Percentiles rank a stretch among this genome's conserved stretches.
These are phyloP conservation scores for Lentinula raphanica DNA, from an alignment of 768 basidiomycete species.

Conservation along the genomic window DNA sequence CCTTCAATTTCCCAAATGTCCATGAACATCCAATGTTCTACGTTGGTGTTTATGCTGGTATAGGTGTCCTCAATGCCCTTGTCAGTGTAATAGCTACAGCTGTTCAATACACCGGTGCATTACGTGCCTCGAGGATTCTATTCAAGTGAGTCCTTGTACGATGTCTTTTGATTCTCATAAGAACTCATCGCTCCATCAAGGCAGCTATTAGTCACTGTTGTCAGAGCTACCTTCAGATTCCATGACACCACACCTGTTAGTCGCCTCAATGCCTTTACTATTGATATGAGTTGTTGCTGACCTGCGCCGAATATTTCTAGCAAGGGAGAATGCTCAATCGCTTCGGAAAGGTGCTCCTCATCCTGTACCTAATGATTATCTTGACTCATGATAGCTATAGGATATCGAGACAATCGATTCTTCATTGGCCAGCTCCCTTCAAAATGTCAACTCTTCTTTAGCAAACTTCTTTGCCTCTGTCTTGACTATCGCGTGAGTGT, in stretches of 20 bases:
- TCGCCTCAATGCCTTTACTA: constrained; percentile 13
- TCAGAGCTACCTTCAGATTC: constrained; percentile 81
- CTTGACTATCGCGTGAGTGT: constrained; percentile 59
- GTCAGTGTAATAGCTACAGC: constrained; percentile 40
- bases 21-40: constrained; percentile 66
- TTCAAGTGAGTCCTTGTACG: constrained; percentile 29
- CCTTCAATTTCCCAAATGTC: constrained; percentile 42
- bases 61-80: constrained; percentile 47
- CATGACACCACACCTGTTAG: constrained; percentile 82
- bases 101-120: constrained; percentile 58
- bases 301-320: background rate
- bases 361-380: background rate
- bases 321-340: constrained; percentile 81
- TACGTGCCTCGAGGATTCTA: constrained; percentile 40
- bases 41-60: constrained; percentile 58
- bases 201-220: constrained; percentile 60
- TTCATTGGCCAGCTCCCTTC: constrained; percentile 60
- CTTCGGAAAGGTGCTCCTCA: constrained; percentile 53
- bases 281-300: background rate
- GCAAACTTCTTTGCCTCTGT: constrained; percentile 76
- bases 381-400: constrained; percentile 19
- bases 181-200: constrained; percentile 14
- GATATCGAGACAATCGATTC: constrained; percentile 87
- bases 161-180: background rate
- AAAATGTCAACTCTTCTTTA: constrained; percentile 72